Evolutionary conservation across 2,329 filamentous ascomycete species (phyloP).

Genomic region (Aspergillus persii): DNA sequence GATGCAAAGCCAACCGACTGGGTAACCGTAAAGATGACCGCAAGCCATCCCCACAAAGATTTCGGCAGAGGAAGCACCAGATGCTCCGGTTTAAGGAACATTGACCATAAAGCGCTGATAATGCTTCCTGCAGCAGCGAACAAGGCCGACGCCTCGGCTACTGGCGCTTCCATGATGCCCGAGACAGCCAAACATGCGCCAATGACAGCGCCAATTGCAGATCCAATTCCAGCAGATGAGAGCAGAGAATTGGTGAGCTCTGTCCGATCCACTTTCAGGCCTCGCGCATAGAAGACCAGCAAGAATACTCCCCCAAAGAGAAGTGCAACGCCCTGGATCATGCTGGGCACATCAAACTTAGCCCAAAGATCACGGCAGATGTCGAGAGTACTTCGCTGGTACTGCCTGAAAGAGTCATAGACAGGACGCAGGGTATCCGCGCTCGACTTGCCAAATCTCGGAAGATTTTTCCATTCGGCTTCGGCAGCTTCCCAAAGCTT

Average conservation of each 20-base stretch:
- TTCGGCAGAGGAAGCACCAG: slow-evolving; percentile 61
- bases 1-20: slow-evolving; percentile 94
- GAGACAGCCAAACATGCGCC: slow-evolving; percentile 25
- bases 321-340: slow-evolving; percentile 74
- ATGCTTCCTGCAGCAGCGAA: slow-evolving; percentile 47
- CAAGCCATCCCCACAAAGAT: slow-evolving; percentile 87
- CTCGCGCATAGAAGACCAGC: slow-evolving; percentile 70
- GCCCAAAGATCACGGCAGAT: slow-evolving; percentile 88
- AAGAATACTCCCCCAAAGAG: slow-evolving; percentile 66
- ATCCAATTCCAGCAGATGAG: slow-evolving; percentile 50
- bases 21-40: slow-evolving; percentile 74
- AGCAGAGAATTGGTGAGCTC: slow-evolving; percentile 55
- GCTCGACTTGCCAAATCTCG: slow-evolving; percentile 40
- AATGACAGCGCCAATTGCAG: slow-evolving; percentile 41
- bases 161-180: slow-evolving; percentile 27
- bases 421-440: slow-evolving; percentile 40
- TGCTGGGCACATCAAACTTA: slow-evolving; percentile 81
- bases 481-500: slow-evolving; percentile 62
- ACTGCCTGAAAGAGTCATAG: slow-evolving; percentile 63
- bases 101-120: slow-evolving; percentile 39
- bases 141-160: slow-evolving; percentile 36
- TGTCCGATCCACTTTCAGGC: slow-evolving; percentile 52
- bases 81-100: slow-evolving; percentile 38
- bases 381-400: slow-evolving; percentile 73
- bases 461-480: slow-evolving; percentile 49